Conservation (phyloP, 305 asterid species). For the Rubia occidens region DNA sequence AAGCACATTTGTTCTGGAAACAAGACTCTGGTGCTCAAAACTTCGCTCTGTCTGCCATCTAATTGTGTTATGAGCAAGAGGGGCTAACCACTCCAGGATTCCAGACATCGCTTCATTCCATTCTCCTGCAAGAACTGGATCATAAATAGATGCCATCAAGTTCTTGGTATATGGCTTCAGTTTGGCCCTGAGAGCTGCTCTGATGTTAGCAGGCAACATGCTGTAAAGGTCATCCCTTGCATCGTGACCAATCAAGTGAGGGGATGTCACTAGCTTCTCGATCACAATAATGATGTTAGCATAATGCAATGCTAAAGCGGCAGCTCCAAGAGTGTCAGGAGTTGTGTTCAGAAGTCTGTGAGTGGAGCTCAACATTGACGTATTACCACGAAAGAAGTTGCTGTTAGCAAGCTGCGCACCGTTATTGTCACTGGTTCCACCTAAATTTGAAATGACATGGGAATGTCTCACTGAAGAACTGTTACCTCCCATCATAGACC, state of each 20-base stretch:
- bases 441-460: background rate
- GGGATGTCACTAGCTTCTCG: slow-evolving; percentile 68
- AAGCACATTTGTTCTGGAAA: slow-evolving; percentile 60
- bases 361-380: slow-evolving; percentile 25
- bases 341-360: slow-evolving; percentile 54
- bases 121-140: slow-evolving; percentile 54
- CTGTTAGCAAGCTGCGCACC: slow-evolving; percentile 19
- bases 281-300: slow-evolving; percentile 66
- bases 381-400: slow-evolving; percentile 26
- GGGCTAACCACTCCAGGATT: slow-evolving; percentile 75
- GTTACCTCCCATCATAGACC: slow-evolving; percentile 30
- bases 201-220: slow-evolving; percentile 70
- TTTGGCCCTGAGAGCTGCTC: slow-evolving; percentile 60
- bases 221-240: slow-evolving; percentile 72
- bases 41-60: slow-evolving; percentile 91
- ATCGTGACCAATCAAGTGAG: slow-evolving; percentile 79
- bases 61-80: slow-evolving; percentile 81
- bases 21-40: slow-evolving; percentile 66
- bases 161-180: slow-evolving; percentile 57
- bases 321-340: slow-evolving; percentile 70
- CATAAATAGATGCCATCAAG: slow-evolving; percentile 43
- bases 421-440: slow-evolving; percentile 8
- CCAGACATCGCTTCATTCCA: slow-evolving; percentile 66
- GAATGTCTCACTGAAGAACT: slow-evolving; percentile 23
- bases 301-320: slow-evolving; percentile 71